phyloP scores from a whole-genome alignment of 768 basidiomycete genomes.

The Dacryopinax primogenitus region DNA sequence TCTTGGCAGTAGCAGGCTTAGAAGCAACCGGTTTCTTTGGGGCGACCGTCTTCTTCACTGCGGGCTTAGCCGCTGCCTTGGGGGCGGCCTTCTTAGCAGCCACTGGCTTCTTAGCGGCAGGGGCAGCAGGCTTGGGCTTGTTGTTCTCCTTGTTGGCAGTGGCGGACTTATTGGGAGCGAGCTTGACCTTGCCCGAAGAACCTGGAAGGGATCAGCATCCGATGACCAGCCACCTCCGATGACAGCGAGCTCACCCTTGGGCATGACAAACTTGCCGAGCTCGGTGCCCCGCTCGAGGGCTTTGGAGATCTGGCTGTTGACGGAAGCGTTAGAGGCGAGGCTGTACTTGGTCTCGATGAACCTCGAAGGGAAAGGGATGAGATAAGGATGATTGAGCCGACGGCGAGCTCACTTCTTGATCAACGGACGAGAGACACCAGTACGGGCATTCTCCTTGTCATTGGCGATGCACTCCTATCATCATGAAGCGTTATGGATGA shows the following conservation, averaged over 20 bases:
- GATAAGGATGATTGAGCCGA: slow-evolving; percentile 10
- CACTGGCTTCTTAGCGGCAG: slow-evolving; percentile 24
- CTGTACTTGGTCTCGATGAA: slow-evolving; percentile 75
- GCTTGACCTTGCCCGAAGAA: slow-evolving; percentile 45
- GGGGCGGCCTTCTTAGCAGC: slow-evolving; percentile 14
- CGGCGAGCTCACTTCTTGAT: slow-evolving; percentile 63
- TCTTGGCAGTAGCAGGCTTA: slow-evolving; percentile 27
- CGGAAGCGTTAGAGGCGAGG: slow-evolving; percentile 64
- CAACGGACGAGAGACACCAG: slow-evolving; percentile 59
- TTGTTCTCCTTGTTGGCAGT: slow-evolving; percentile 20
- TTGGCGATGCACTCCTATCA: slow-evolving; percentile 57
- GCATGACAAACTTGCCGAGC: slow-evolving; percentile 70
- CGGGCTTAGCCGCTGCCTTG: slow-evolving; percentile 19
- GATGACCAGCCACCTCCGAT: not conserved
- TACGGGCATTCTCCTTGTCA: slow-evolving; percentile 50
- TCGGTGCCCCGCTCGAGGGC: slow-evolving; percentile 74
- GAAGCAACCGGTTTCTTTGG: not conserved
- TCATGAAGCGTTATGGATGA: not conserved
- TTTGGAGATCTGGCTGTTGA: slow-evolving; percentile 62
- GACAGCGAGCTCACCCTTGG: slow-evolving; percentile 51
- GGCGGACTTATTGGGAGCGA: slow-evolving; percentile 15
- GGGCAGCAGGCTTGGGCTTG: slow-evolving; percentile 15
- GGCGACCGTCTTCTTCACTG: slow-evolving; percentile 16
- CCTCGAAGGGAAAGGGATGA: slow-evolving; percentile 31
- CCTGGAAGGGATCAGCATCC: slow-evolving; percentile 19